phyloP scores from a whole-genome alignment of 2,329 filamentous ascomycete genomes.

The Coniosporium tulheliwenetii region DNA sequence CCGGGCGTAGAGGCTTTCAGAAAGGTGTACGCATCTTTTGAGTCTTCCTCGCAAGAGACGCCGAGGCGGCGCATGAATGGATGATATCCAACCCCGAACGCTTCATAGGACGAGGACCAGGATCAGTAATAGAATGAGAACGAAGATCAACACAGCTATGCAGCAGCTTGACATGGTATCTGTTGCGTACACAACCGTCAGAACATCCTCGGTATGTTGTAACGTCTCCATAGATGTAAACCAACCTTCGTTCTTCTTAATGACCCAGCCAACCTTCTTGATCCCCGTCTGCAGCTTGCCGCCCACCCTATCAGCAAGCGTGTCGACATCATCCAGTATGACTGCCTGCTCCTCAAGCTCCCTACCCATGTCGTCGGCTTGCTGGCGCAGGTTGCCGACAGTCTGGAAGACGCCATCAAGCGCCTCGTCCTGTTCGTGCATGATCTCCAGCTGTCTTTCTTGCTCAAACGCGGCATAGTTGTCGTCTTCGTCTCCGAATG shows the following conservation, averaged over 20 bases:
- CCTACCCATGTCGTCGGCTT: constrained; percentile 90
- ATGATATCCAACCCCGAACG: not conserved
- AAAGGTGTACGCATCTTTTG: not conserved
- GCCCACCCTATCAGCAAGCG: constrained; percentile 71
- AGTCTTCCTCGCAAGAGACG: not conserved
- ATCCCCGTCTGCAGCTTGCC: constrained; percentile 74
- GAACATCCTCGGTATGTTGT: constrained; percentile 2
- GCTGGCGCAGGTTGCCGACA: constrained; percentile 75
- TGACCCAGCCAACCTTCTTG: constrained; percentile 71
- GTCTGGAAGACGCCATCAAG: constrained; percentile 87
- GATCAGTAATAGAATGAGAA: constrained; percentile 73
- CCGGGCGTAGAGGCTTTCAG: not conserved
- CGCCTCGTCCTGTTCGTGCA: constrained; percentile 88
- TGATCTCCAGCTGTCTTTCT: constrained; percentile 77
- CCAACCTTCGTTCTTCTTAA: constrained; percentile 78
- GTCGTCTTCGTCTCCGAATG: constrained; percentile 38
- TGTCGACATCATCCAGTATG: constrained; percentile 75
- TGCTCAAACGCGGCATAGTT: constrained; percentile 77
- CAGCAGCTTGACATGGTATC: constrained; percentile 72
- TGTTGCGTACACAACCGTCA: constrained; percentile 15
- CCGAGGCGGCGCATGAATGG: not conserved
- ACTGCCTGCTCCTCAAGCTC: constrained; percentile 91
- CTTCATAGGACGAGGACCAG: constrained; percentile 51
- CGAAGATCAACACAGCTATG: constrained; percentile 74
- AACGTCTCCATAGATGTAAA: constrained; percentile 13